Conservation (phyloP, 306 rosid species). For the Gastrolobium villosum region DNA sequence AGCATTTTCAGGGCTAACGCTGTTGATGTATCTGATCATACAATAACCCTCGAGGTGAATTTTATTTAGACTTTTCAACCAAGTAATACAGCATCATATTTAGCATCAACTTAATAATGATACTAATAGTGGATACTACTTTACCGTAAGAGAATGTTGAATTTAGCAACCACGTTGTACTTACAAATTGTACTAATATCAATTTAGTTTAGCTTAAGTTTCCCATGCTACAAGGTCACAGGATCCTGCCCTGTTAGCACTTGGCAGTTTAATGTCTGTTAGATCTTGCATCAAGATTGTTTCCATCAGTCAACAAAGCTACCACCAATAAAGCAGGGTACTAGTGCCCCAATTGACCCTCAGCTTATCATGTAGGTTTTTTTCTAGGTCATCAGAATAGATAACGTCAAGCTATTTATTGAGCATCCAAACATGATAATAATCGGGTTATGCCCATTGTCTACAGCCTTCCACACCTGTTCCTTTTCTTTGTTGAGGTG, state of each 20-base stretch:
- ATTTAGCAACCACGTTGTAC: neutral
- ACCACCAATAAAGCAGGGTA: neutral
- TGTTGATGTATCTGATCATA: slow-evolving; percentile 86
- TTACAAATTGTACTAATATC: slow-evolving; percentile 17
- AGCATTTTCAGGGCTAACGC: slow-evolving; percentile 86
- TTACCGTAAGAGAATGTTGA: slow-evolving; percentile 19
- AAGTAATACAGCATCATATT: slow-evolving; percentile 30
- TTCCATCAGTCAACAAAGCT: neutral
- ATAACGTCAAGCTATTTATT: slow-evolving; percentile 19
- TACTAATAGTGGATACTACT: slow-evolving; percentile 12
- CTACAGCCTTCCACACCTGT: slow-evolving; percentile 14
- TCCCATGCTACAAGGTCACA: slow-evolving; percentile 1
- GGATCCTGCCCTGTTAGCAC: neutral
- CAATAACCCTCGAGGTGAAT: slow-evolving; percentile 86
- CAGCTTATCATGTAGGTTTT: neutral
- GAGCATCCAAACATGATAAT: slow-evolving; percentile 2
- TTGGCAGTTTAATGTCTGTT: neutral
- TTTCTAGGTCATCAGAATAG: slow-evolving; percentile 20
- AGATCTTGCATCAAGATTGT: slow-evolving; percentile 23
- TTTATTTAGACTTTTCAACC: slow-evolving; percentile 26
- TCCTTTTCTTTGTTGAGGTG: slow-evolving; percentile 1
- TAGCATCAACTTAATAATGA: neutral
- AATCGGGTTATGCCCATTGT: slow-evolving; percentile 1
- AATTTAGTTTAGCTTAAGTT: slow-evolving; percentile 23
- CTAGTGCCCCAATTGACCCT: neutral